These are phyloP conservation scores for Amanita fuliginea DNA, from an alignment of 768 basidiomycete genomes.

Conservation along the genomic window DNA sequence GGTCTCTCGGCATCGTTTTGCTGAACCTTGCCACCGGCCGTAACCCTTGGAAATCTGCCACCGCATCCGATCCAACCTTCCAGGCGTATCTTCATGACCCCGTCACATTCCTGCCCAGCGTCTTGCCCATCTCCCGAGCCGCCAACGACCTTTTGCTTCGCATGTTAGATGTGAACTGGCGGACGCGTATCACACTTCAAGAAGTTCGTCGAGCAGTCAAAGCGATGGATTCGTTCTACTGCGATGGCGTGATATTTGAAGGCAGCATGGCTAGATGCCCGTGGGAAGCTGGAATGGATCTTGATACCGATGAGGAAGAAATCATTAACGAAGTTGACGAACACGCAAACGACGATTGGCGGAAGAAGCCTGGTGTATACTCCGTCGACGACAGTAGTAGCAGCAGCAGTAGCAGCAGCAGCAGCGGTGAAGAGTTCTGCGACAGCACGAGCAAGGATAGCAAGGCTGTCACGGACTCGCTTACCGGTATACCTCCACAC, in stretches of 20 bases:
- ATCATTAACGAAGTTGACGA: constrained; percentile 1
- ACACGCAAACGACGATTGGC: constrained; percentile 1
- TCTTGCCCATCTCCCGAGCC: constrained; percentile 70
- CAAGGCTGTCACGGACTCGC: constrained; percentile 1
- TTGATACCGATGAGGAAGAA: constrained; percentile 15
- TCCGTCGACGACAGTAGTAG: constrained; percentile 6
- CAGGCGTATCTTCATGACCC: constrained; percentile 76
- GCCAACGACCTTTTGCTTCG: constrained; percentile 65
- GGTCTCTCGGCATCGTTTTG: constrained; percentile 95
- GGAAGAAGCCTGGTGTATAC: constrained; percentile 3
- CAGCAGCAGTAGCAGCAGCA: constrained; percentile 5
- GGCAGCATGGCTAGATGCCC: constrained; percentile 70
- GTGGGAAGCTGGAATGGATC: constrained; percentile 62
- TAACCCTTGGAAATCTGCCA: constrained; percentile 98
- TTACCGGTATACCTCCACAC: constrained; percentile 4
- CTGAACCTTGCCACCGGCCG: constrained; percentile 95
- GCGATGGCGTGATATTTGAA: constrained; percentile 66
- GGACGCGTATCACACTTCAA: constrained; percentile 34
- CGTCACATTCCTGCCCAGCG: constrained; percentile 67
- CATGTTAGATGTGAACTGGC: constrained; percentile 66
- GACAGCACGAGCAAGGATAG: neutral
- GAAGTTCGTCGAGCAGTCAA: constrained; percentile 50
- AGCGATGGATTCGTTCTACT: constrained; percentile 55
- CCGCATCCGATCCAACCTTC: constrained; percentile 79
- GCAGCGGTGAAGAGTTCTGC: constrained; percentile 1